phyloP scores from a whole-genome alignment of 2,329 filamentous ascomycete genomes.

The Apiospora saccharicola region DNA sequence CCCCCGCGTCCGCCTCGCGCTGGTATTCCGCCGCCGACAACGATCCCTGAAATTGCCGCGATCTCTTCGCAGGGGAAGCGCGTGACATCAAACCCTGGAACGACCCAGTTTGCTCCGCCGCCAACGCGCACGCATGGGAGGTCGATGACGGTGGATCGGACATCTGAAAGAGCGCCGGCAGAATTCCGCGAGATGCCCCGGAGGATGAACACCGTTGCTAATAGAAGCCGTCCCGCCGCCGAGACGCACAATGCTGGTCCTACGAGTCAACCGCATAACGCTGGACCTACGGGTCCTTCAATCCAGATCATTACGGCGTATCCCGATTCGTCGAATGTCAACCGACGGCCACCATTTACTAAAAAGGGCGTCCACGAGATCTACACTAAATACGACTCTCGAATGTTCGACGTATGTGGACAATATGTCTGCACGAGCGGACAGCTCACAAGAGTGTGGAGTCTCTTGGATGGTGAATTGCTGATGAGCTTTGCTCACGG shows the following conservation, averaged over 20 bases:
- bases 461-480: conserved; percentile 79
- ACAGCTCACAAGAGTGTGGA: conserved; percentile 89
- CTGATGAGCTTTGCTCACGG: conserved; percentile 83
- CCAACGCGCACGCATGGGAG: conserved; percentile 53
- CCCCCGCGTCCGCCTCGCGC: conserved; percentile 54
- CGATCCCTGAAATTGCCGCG: neutral
- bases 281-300: conserved; percentile 48
- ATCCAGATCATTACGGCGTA: conserved; percentile 68
- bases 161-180: conserved; percentile 46
- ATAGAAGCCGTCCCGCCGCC: conserved; percentile 30
- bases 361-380: conserved; percentile 79
- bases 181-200: conserved; percentile 45
- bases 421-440: conserved; percentile 88
- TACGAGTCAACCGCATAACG: conserved; percentile 38
- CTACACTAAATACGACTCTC: conserved; percentile 83
- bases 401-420: conserved; percentile 87
- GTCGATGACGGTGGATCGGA: conserved; percentile 58
- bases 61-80: conserved; percentile 41
- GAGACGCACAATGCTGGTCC: conserved; percentile 35
- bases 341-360: conserved; percentile 80
- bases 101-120: conserved; percentile 49
- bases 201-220: conserved; percentile 33
- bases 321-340: conserved; percentile 84
- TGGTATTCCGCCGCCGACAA: conserved; percentile 32
- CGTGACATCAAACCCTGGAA: conserved; percentile 53